Percentiles rank a stretch among this genome's conserved stretches.
Conservation (phyloP, 768 basidiomycete species). For the Rhodotorula paludigena region DNA sequence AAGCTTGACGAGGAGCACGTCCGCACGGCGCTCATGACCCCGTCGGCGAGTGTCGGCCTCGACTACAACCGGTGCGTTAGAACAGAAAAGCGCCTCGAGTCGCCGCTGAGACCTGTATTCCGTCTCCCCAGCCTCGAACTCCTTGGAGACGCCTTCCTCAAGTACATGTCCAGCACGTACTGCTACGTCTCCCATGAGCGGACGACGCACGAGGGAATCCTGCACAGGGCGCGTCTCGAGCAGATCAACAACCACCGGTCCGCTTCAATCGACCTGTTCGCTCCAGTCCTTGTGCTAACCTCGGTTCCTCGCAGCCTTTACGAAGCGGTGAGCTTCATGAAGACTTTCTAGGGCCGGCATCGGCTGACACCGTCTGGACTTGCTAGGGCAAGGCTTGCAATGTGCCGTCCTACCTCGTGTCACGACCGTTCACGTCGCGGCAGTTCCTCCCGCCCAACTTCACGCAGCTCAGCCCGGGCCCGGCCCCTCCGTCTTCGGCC, state of each 20-base stretch:
- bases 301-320: neutral
- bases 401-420: conserved; percentile 11
- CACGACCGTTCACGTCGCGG: conserved; percentile 21
- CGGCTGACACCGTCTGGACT: no score
- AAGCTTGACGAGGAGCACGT: conserved; percentile 61
- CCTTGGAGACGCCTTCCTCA: conserved; percentile 75
- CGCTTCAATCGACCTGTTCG: conserved; percentile 51
- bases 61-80: conserved; percentile 81
- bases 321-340: no score
- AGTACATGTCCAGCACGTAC: conserved; percentile 68
- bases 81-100: conserved; percentile 60
- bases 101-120: neutral
- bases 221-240: conserved; percentile 63
- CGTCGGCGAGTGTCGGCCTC: conserved; percentile 63
- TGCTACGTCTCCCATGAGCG: conserved; percentile 64
- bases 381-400: neutral
- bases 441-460: conserved; percentile 20
- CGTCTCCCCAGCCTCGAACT: neutral
- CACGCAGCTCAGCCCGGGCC: neutral
- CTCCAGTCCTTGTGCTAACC: no score
- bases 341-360: no score
- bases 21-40: conserved; percentile 63
- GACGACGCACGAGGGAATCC: conserved; percentile 59
- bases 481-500: neutral
- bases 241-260: conserved; percentile 72